Evolutionary conservation across 2,329 filamentous ascomycete species (phyloP), one percentile per base, ranked within the genome.

Genomic region (Aaosphaeria pasadenensis): DNA sequence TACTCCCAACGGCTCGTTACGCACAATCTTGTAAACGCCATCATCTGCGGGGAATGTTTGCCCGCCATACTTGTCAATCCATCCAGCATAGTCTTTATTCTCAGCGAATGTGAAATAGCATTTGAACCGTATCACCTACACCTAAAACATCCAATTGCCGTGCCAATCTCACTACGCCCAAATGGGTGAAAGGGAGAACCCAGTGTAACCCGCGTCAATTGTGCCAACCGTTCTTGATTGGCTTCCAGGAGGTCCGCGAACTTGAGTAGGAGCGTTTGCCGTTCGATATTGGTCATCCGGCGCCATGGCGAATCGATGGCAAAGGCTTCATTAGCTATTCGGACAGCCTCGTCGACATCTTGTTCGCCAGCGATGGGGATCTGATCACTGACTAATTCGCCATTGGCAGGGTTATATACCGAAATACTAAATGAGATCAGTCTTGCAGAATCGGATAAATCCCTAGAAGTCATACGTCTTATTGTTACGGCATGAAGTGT

Each of bases 191-290:
- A 46, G 5, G 44, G 44, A 5, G 38, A 30, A 2, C 44, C 44
- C 35, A 46, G 11, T 5, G 44, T 41, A 7, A 46, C 7, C 13
- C 36, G 6, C 6, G 35, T 41, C 4, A 46, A 30, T 4, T 46
- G n/a, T 7, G 38, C 35, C 28, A 17, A 38, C 30, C 29, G 13
- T 28, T 43, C 30, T 43, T 28, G 29, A 31, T 43, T 43, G 11
- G 31, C 42, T 5, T 51, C 50, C 5, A 55, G 11, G 13, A 56
- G 39, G 30, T 55, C 50, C n/a, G 53, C 54, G 30, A 55, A 36
- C 33, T 13, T 36, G 9, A 36, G 13, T 13, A 36, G 13, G 13
- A 36, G 33, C 9, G 3, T 36, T 13, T 36, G 33, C 13, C 33
- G 9, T 36, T 36, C 33, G 9, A 36, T 13, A 36, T 36, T 36